Percentiles rank a stretch among this genome's conserved stretches.
These are phyloP conservation scores for Colletotrichum karsti DNA, from an alignment of 2,329 filamentous ascomycete species.

Conservation along the genomic window DNA sequence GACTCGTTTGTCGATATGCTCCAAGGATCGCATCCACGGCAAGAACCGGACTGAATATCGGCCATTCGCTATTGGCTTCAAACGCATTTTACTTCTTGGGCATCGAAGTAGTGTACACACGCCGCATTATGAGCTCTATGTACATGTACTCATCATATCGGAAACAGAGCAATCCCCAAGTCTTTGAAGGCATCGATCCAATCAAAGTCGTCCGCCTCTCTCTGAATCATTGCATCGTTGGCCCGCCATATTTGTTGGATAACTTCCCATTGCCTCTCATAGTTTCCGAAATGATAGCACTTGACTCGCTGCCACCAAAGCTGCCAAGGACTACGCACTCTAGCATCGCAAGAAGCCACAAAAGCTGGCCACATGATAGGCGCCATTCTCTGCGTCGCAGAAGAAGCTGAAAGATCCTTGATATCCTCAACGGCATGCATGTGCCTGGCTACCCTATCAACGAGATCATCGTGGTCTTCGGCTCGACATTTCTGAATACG, in stretches of 20 bases:
- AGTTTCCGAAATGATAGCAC: neutral
- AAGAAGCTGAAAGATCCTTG: neutral
- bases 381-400: neutral
- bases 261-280: conserved; percentile 3
- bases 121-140: too few relatives aligned
- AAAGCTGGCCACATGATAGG: conserved; percentile 13
- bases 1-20: neutral
- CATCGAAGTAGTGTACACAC: too few relatives aligned
- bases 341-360: conserved; percentile 5
- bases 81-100: too few relatives aligned
- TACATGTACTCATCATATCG: neutral
- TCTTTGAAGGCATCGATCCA: neutral
- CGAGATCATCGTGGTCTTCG: neutral
- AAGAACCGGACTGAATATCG: neutral
- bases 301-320: neutral
- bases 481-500: neutral
- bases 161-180: neutral
- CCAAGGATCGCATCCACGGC: neutral
- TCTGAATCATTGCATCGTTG: neutral
- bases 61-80: neutral
- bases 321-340: neutral
- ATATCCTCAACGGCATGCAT: conserved; percentile 13
- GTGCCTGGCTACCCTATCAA: neutral
- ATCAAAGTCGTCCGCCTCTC: neutral
- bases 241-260: neutral